These are phyloP conservation scores for Pichia deserticola DNA, from an alignment of 805 yeast species.

Conservation along the genomic window DNA sequence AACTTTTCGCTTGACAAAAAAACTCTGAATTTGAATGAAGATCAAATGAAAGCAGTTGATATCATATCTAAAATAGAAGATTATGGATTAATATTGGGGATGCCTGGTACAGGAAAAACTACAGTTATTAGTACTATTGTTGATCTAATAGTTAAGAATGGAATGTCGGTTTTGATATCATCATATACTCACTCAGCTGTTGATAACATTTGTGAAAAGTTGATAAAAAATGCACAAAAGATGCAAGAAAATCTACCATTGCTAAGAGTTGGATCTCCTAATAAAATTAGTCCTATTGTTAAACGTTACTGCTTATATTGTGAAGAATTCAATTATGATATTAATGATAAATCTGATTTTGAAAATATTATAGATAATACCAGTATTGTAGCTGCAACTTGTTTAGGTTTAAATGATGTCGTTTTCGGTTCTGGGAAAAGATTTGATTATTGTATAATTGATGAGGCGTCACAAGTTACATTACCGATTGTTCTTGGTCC, in stretches of 20 bases:
- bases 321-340: constrained; percentile 22
- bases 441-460: constrained; percentile 91
- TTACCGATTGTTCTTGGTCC: constrained; percentile 92
- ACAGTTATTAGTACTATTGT: constrained; percentile 80
- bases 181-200: constrained; percentile 96
- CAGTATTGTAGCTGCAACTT: constrained; percentile 81
- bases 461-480: constrained; percentile 94
- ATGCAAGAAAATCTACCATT: constrained; percentile 31
- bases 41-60: constrained; percentile 65
- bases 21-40: constrained; percentile 44
- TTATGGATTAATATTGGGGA: constrained; percentile 78
- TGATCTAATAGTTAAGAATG: constrained; percentile 46
- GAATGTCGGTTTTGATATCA: constrained; percentile 66
- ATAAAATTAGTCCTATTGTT: constrained; percentile 57
- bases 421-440: constrained; percentile 43
- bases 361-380: constrained; percentile 43
- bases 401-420: constrained; percentile 66
- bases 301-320: constrained; percentile 43
- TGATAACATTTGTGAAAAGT: constrained; percentile 78
- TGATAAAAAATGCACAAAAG: constrained; percentile 28
- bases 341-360: constrained; percentile 38
- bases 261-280: constrained; percentile 57
- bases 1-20: constrained; percentile 14
- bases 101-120: constrained; percentile 98
- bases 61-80: constrained; percentile 60